These are phyloP conservation scores for Apophysomyces variabilis DNA, from an alignment of 371 early-diverging fungal species.

Conservation along the genomic window DNA sequence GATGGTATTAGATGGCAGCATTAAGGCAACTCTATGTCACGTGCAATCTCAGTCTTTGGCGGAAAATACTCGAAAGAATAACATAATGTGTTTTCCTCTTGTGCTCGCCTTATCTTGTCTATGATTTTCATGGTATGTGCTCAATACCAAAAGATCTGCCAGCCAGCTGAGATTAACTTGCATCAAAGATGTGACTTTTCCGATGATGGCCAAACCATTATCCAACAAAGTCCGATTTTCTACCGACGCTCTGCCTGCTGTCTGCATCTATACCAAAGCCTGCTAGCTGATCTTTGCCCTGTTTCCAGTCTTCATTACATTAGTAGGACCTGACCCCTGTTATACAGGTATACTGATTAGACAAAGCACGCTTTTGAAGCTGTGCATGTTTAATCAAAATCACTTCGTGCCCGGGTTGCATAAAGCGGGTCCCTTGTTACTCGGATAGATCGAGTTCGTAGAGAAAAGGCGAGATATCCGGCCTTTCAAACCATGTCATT, in stretches of 20 bases:
- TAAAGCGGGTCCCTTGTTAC: background rate
- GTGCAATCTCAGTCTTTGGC: constrained; percentile 92
- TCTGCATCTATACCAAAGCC: too few relatives aligned
- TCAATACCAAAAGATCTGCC: background rate
- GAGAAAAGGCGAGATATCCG: background rate
- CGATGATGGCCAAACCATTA: background rate
- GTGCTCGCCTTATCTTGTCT: constrained; percentile 52
- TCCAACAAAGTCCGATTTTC: too few relatives aligned
- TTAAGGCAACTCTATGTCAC: constrained; percentile 1
- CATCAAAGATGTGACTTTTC: constrained; percentile 5
- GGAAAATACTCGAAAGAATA: constrained; percentile 98
- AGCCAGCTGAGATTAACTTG: constrained; percentile 2
- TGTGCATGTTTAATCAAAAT: too few relatives aligned
- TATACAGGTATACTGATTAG: too few relatives aligned
- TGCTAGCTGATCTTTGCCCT: too few relatives aligned
- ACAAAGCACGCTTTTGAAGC: too few relatives aligned
- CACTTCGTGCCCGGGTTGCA: too few relatives aligned
- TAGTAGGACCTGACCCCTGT: too few relatives aligned
- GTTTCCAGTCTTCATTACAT: too few relatives aligned
- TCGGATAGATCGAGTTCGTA: background rate
- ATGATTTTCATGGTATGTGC: constrained; percentile 64
- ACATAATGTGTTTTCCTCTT: constrained; percentile 39
- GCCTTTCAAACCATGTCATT: too few relatives aligned
- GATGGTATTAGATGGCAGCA: background rate
- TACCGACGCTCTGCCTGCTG: too few relatives aligned